Conservation (phyloP, 352 stramenopile genomes). For the Pythium grandisporangium region DNA sequence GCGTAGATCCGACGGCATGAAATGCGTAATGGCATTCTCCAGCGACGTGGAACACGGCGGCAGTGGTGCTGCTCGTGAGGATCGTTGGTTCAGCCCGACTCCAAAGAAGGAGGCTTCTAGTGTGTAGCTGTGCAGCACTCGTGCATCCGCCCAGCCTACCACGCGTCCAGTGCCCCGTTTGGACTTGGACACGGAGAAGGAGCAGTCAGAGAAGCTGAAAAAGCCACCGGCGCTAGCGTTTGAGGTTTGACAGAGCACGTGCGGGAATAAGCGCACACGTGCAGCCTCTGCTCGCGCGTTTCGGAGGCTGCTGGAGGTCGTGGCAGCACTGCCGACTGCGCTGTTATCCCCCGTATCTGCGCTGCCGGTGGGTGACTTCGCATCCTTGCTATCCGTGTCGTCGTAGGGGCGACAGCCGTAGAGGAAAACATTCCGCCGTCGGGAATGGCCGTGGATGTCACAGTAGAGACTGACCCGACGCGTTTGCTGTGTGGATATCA, state of each 20-base stretch:
- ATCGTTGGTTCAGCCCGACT: slow-evolving; percentile 17
- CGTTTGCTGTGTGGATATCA: slow-evolving; percentile 34
- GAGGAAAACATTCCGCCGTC: slow-evolving; percentile 86
- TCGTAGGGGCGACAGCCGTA: slow-evolving; percentile 66
- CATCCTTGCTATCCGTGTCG: no score
- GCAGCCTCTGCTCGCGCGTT: slow-evolving; percentile 33
- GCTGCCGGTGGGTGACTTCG: no score
- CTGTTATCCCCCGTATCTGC: no score
- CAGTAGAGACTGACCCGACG: slow-evolving; percentile 66
- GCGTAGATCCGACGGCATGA: slow-evolving; percentile 44
- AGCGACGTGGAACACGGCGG: neutral
- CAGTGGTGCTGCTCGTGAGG: no score
- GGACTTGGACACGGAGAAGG: slow-evolving; percentile 48
- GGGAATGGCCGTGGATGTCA: slow-evolving; percentile 86
- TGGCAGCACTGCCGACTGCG: no score
- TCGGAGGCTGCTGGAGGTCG: no score
- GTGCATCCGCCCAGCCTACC: slow-evolving; percentile 50
- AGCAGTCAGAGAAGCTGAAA: slow-evolving; percentile 61
- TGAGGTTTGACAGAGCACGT: slow-evolving; percentile 54
- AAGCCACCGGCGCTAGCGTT: slow-evolving; percentile 27
- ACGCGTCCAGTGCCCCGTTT: slow-evolving; percentile 60
- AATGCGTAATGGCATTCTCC: slow-evolving; percentile 18
- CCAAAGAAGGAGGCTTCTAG: slow-evolving; percentile 75
- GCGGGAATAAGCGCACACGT: slow-evolving; percentile 52
- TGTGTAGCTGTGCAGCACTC: slow-evolving; percentile 71